Evolutionary conservation across 75 land plant genomes (phyloP), one percentile per base, ranked within the genome.

Genomic region (Sequoiadendron giganteum): DNA sequence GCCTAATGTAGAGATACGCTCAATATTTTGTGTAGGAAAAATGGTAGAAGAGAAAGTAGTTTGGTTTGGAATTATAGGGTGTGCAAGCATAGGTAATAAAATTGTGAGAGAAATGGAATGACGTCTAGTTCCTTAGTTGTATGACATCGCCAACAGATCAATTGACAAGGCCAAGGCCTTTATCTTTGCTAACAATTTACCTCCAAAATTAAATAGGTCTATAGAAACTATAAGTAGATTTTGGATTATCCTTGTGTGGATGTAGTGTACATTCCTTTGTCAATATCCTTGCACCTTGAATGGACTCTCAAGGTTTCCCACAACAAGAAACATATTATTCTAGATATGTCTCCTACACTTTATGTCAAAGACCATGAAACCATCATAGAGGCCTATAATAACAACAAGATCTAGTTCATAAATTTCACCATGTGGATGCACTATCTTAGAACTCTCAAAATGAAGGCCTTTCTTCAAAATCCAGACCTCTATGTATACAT

Each of bases 371-470:
- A 95, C 55, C 89, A 95, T 42, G 98, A 96, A 52, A 9, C 1
- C 85, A 93, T 96, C 42, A 36, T 92, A 2, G 89, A 85, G 43
- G 95, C 93, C 0, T 90, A 94, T 49, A 91, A 91, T 42, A 47
- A 32, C 28, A 89, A 93, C 42, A 92, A 92, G 0, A 90, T 96
- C 56, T 95, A 95, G 92, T 86, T 94, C 61, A 96, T 96, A 97
- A 97, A 96, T 83, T 90, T 91, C 47, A 96, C 98, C 30, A 96
- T 97, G 98, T 97, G 95, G 94, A 88, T 94, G 94, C 98, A 97
- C 54, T 92, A 97, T 85, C 98, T 97, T 3, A 70, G 98, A 56
- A 93, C 96, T 18, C 88, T 85, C 13, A 85, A 88, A 86, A 97
- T 97, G 97, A 87, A 80, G 55, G 89, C 90, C 65, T 61, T 92